phyloP scores from a whole-genome alignment of 176 grass and related monocot species.

The Zoysia japonica region DNA sequence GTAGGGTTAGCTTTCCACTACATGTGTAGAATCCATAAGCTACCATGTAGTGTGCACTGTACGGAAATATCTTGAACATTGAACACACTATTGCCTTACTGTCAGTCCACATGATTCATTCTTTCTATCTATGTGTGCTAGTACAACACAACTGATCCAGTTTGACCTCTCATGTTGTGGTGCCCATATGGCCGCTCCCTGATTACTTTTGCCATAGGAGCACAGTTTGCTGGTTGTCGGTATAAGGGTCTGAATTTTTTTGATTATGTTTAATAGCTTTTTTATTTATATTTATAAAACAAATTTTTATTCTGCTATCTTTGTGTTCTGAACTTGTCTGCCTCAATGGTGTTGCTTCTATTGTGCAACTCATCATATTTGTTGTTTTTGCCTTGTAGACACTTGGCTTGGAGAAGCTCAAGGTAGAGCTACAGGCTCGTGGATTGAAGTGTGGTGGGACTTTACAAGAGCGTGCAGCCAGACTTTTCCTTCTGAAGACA shows the following conservation, averaged over 20 bases:
- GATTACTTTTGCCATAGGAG: background rate
- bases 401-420: slow-evolving; percentile 85
- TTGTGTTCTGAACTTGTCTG: background rate
- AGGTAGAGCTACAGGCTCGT: slow-evolving; percentile 62
- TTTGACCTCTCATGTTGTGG: background rate
- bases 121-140: background rate
- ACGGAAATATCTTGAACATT: background rate
- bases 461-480: slow-evolving; percentile 74
- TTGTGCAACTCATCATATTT: background rate
- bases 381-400: slow-evolving; percentile 38
- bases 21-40: background rate
- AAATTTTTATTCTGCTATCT: background rate
- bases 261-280: background rate
- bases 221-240: background rate
- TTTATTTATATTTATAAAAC: background rate
- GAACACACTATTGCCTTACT: background rate
- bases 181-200: background rate
- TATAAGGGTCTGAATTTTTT: background rate
- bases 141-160: background rate
- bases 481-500: slow-evolving; percentile 94
- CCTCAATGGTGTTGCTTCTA: background rate
- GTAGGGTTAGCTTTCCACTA: background rate
- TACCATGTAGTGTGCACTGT: background rate
- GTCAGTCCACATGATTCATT: background rate
- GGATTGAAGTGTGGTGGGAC: slow-evolving; percentile 92